A percentile compares a stretch with the other conserved stretches of the same genome.
Conservation (phyloP, 352 stramenopile species). For the Blastocystis hominis region DNA sequence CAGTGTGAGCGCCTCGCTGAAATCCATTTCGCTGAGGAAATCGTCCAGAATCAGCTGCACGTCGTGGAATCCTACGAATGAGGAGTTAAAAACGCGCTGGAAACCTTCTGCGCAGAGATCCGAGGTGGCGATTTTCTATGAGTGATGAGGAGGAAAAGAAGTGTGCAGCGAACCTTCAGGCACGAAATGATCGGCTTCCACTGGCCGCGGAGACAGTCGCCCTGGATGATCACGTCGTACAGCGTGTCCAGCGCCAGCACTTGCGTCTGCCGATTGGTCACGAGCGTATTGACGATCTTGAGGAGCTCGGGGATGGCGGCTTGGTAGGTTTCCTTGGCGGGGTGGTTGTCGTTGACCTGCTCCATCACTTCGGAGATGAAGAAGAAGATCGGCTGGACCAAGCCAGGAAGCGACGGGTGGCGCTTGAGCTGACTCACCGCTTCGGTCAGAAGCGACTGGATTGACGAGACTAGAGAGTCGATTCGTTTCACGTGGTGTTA, state of each 20-base stretch:
- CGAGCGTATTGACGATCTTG: background rate
- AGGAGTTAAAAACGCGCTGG: background rate
- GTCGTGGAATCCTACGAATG: background rate
- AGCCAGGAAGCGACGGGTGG: background rate
- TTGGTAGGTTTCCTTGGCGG: background rate
- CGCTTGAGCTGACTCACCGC: background rate
- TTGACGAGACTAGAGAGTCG: background rate
- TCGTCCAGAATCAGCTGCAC: constrained; percentile 11
- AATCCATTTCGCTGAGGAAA: background rate
- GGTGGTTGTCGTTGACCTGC: background rate
- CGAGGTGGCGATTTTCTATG: background rate
- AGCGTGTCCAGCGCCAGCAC: background rate
- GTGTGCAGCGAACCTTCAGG: background rate
- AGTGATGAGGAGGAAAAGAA: too few relatives aligned
- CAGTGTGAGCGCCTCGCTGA: background rate
- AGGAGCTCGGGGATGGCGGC: background rate
- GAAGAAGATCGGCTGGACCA: background rate
- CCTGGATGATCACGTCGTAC: constrained; percentile 30
- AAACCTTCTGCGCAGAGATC: background rate
- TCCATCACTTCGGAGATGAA: background rate
- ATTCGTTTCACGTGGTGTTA: background rate
- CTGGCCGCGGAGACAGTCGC: background rate
- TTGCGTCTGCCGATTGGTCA: background rate
- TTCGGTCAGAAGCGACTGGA: background rate
- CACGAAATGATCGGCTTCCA: background rate